Evolutionary conservation across 192 early-diverging fungal genomes (phyloP).

Genomic region (Polychytrium aggregatum): DNA sequence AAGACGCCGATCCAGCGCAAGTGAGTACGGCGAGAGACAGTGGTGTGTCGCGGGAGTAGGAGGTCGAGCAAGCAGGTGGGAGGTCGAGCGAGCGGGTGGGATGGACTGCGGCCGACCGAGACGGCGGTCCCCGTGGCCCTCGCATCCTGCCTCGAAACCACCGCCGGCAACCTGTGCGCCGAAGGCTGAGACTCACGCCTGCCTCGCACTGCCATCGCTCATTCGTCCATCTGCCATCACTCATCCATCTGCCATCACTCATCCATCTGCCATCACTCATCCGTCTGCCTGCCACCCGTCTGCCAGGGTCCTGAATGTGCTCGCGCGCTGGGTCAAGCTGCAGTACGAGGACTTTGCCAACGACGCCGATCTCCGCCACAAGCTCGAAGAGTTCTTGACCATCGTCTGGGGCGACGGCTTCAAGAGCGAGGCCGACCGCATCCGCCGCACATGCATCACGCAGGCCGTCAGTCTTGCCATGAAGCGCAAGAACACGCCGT

Average conservation of each 20-base stretch:
- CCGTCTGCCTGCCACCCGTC: background rate
- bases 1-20: conserved; percentile 36
- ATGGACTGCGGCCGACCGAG: too few species aligned
- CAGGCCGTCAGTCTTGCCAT: conserved; percentile 8
- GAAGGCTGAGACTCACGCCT: background rate
- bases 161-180: background rate
- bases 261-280: background rate
- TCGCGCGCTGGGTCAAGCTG: conserved; percentile 50
- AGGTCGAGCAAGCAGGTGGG: too few species aligned
- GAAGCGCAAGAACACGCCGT: background rate
- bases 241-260: too few species aligned
- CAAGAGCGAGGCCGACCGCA: conserved; percentile 23
- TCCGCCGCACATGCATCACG: conserved; percentile 10
- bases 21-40: conserved; percentile 14
- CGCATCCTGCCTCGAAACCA: background rate
- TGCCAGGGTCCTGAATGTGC: conserved; percentile 42
- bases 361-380: conserved; percentile 21
- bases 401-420: conserved; percentile 32
- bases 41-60: background rate
- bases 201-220: too few species aligned
- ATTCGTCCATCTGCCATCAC: too few species aligned
- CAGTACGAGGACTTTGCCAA: conserved; percentile 48
- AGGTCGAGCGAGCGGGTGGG: background rate
- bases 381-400: conserved; percentile 37
- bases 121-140: background rate